Base-by-base conservation (phyloP, 768 basidiomycete genomes). In the Psilocybe subaeruginosa region DNA sequence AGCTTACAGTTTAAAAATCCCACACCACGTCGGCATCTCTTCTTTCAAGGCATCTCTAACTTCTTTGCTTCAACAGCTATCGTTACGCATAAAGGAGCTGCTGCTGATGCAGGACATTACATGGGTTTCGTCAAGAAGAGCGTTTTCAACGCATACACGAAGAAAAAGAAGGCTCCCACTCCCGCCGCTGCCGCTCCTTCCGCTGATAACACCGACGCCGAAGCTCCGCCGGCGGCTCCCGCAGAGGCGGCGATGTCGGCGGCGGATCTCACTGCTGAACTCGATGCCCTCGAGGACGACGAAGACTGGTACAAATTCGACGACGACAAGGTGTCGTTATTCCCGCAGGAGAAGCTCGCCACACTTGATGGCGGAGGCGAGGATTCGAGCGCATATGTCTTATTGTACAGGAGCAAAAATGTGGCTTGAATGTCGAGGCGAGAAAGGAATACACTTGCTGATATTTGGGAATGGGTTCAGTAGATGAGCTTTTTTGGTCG, bases 281-380 rank as follows among this genome's bases (percentile, higher is more conserved):
- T 79, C 50, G 78, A 84, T 43, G 68, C 66, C 5, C 41, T 67
- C 29, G 86, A 88, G 51, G 86, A 87, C 48, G 88, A 93, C 52
- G 89, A 91, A 63, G 90, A 91, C 70, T 92, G 97, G 97, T 93
- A 91, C 78, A 97, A 96, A 77, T 98, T 96, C 69, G 97, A 98
- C 69, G 95, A 98, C 66, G 94, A 97, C 65, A 97, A 94, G 76
- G 96, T 93, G 41, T 90, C 93, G 16, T 66, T 89, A 56, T 96
- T 99, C 74, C 87, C 87, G 1, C 84, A 83, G 73, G 95, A 95
- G 72, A 97, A 94, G 76, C 77, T 99, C 61, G 70, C 83, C 29
- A 87, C 87, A 7, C 82, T 98, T 59, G 95, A 96, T 64, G 97
- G 97, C 4, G 97, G 97, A 62, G 96, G 88, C 4, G 92, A 96